Evolutionary conservation across 2,329 filamentous ascomycete species (phyloP), one percentile per base, ranked within the genome.

Genomic region (Chaetomiaceae sp.): DNA sequence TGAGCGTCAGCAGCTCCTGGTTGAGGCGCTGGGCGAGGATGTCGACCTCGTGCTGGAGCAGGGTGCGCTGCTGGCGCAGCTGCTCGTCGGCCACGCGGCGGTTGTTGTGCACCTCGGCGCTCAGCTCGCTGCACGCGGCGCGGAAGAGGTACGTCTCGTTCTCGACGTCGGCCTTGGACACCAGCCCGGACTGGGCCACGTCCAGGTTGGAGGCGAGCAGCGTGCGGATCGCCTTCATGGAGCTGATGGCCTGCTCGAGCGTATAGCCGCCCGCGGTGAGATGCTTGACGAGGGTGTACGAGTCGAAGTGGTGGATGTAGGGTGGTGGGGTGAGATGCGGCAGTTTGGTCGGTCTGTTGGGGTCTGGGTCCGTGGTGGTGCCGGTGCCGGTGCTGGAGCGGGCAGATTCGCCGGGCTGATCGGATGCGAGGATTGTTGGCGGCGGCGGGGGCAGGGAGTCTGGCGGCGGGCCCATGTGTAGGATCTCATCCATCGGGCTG

Each of bases 241-340:
- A 76, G 5, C 85, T 89, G 44, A 90, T 82, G 21, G 89, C 83
- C 68, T 96, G 92, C 0, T 76, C 77, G 39, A 80, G 74, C 1
- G 79, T 82, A 69, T 90, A 96, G 0, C 86, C 86, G 12, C 83
- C 83, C 0, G 71, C 72, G 16, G 83, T 78, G 14, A 99, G 81
- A 61, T 89, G 82, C 63, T 86, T 86, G 14, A 97, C 93, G 5
- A 97, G 79, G 13, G 83, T 85, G 69, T 93, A 99, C 20, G 86
- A 96, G 70, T 99, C 92, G 69, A 99, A 99, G 70, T 97, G 90
- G 71, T 99, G 93, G 30, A 96, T 83, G 65, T 96, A 95, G 1
- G 85, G 87, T 7, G 87, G 81, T 0, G 88, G 79, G 42, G 82
- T 76, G 64, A 87, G 79, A 65, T 90, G 83, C 4, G 85, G 85